These are phyloP conservation scores for Clavispora phyllophila DNA, from an alignment of 805 yeast species.

Conservation along the genomic window DNA sequence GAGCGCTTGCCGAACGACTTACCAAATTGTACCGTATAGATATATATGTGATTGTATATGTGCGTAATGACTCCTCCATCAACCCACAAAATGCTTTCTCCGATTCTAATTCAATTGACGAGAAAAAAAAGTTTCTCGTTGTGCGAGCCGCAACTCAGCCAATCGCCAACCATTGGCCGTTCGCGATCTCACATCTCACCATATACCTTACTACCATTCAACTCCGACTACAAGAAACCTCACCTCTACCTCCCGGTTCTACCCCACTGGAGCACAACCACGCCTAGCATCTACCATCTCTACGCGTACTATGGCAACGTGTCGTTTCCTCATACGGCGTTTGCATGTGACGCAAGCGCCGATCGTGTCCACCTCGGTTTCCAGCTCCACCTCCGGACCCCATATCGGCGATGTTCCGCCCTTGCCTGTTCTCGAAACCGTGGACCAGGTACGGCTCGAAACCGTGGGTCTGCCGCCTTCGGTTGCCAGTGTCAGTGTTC, in stretches of 20 bases:
- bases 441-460: slow-evolving; percentile 20
- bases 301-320: not conserved
- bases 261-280: too few relatives aligned
- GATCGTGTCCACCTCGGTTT: not conserved
- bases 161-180: not conserved
- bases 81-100: too few relatives aligned
- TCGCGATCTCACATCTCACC: not conserved
- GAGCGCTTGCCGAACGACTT: slow-evolving; percentile 24
- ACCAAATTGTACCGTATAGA: not conserved
- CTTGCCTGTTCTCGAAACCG: slow-evolving; percentile 2
- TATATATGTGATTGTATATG: too few relatives aligned
- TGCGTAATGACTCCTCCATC: too few relatives aligned
- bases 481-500: slow-evolving; percentile 44
- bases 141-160: too few relatives aligned
- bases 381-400: not conserved
- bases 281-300: not conserved
- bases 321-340: not conserved
- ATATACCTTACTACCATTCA: not conserved
- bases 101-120: too few relatives aligned
- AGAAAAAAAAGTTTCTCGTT: too few relatives aligned
- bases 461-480: slow-evolving; percentile 47
- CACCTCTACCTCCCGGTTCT: too few relatives aligned
- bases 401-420: not conserved
- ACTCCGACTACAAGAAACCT: too few relatives aligned
- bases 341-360: not conserved